Base-by-base conservation (phyloP, 2,329 filamentous ascomycete species). In the Aspergillus carbonarius region DNA sequence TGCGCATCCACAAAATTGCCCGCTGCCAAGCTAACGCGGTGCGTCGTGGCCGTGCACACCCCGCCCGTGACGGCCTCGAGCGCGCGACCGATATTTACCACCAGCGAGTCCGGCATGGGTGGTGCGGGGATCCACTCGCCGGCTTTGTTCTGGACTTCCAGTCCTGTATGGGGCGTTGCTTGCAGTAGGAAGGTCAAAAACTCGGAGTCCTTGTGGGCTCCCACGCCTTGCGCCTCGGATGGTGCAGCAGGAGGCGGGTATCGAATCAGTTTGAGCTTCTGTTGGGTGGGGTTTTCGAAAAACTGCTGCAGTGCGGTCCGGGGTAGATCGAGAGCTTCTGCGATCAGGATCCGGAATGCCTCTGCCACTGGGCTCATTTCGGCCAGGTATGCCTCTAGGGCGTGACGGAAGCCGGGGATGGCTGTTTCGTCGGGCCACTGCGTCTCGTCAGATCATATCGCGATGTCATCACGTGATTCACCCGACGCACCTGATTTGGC, bases 151-250 rank as follows among this genome's bases (percentile, higher is more conserved):
- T 82, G 73, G 0, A 82, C 80, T 58, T 83, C 78, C 0, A 83
- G 73, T 0, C 81, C 81, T 4, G 73, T 75, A 30, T 75, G 73
- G 1, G 72, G 70, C 2, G 70, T 70, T 37, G 79, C 79, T 60
- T 82, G 80, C 10, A 76, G 74, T 1, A 82, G 71, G 55, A 81
- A 79, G 1, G 80, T 82, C 57, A 82, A 78, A 56, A 79, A 79
- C 48, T 80, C 75, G 30, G 79, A 78, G 59, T 82, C 81, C 7
- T 81, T 82, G 58, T 83, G 81, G 0, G 81, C 74, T 9, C 73
- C 73, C 6, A 74, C 76, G 4, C 78, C 78, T 55, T 78, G 74
- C 5, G 70, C 67, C 27, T 79, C 60, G 13, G 62, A 57, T 2
- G 60, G 60, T 13, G 60, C 55, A 4, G 68, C 48, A 30, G 74